Evolutionary conservation across 1,284 basidiomycete species (phyloP), one percentile per base, ranked within the genome.

Genomic region (Vanrija sp.): DNA sequence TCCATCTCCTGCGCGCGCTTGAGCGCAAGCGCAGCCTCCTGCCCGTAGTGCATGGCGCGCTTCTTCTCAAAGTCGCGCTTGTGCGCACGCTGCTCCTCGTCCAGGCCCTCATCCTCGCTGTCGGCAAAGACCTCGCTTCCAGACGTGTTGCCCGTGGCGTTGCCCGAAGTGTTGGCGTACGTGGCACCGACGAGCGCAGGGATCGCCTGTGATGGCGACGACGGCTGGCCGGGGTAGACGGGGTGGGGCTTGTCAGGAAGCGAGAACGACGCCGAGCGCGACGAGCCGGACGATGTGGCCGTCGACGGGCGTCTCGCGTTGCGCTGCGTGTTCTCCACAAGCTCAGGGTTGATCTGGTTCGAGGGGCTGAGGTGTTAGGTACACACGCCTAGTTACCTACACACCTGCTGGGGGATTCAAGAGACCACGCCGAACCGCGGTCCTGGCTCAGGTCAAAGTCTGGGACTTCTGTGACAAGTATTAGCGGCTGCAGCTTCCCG

Each of bases 1-100:
- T 63, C 54, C 59, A 72, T 58, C 57, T 70, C 70, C 53, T 64
- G 68, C 14, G 71, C 70, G 56, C 67, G 61, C 83, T 89, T 89
- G 88, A 94, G 90, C 31, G 89, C 90, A 19, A 69, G 61, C 68
- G 91, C 88, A 1, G 89, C 90, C 73, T 94, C 90, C 53, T 92
- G 91, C 3, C 88, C 89, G 68, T 94, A 94, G 73, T 94, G 90
- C 54, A 85, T 79, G 51, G 86, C 87, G 36, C 89, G 82, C 53
- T 88, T 89, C 64, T 83, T 83, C 52, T 91, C 79, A 69, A 94
- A 94, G 42, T 82, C 89, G 24, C 84, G 85, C 68, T 90, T 88
- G 73, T 89, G 89, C 42, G 82, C 86, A 51, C 83, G 84, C 54
- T 88, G 86, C 89, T 91, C 89, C 75, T 88, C 86, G 68, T 91